These are phyloP conservation scores for Fistulifera solaris DNA, from an alignment of 108 stramenopile species.

Conservation along the genomic window DNA sequence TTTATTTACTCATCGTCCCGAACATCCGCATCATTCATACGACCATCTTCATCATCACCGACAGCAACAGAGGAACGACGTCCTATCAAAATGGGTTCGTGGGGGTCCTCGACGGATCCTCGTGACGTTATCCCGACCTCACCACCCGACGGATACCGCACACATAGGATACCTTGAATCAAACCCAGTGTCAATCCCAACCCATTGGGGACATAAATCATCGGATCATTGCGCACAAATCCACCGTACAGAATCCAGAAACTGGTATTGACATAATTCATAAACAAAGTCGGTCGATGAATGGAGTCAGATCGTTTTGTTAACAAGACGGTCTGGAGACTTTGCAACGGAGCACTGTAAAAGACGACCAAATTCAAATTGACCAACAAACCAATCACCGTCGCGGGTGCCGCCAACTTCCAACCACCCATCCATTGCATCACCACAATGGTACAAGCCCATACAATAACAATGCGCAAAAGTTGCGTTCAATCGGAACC, in stretches of 20 bases:
- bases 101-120: background rate
- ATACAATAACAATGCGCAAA: conserved; percentile 27
- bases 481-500: conserved; percentile 28
- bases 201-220: conserved; percentile 42
- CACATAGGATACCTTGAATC: conserved; percentile 28
- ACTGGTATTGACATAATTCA: conserved; percentile 39
- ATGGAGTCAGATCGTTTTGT: conserved; percentile 21
- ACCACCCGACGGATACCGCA: conserved; percentile 16
- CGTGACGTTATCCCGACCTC: no score
- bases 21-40: no score
- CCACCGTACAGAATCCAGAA: conserved; percentile 45
- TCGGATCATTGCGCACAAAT: conserved; percentile 23
- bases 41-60: no score
- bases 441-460: conserved; percentile 14
- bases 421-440: conserved; percentile 33
- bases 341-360: conserved; percentile 70
- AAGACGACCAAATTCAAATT: conserved; percentile 79
- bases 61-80: no score
- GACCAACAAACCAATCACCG: conserved; percentile 54
- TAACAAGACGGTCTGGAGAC: conserved; percentile 40
- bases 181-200: conserved; percentile 33
- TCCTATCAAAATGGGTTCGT: background rate
- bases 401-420: conserved; percentile 5
- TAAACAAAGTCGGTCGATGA: conserved; percentile 34
- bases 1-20: no score